Evolutionary conservation across 129 eudicot genomes (phyloP).

Genomic region (Saussurea involucrata): DNA sequence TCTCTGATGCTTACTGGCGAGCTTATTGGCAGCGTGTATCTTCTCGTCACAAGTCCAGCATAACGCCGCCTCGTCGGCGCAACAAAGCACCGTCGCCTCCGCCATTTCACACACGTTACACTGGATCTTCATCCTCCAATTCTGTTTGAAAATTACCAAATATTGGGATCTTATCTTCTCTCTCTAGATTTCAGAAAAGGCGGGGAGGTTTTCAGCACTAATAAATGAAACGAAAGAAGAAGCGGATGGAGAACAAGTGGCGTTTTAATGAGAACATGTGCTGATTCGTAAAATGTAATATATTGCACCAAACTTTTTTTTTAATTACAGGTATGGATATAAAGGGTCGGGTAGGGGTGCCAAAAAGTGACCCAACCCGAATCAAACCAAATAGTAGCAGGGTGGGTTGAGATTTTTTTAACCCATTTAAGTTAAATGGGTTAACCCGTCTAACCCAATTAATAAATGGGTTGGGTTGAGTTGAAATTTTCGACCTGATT

Average conservation of each 20-base stretch:
- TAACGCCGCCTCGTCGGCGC: constrained; percentile 96
- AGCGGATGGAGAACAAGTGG: constrained; percentile 2
- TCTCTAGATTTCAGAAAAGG: not conserved
- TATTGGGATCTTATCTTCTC: not conserved
- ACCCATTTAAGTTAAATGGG: too few species aligned
- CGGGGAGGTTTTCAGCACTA: not conserved
- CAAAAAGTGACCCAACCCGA: too few species aligned
- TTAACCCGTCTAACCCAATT: too few species aligned
- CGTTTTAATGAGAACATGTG: constrained; percentile 9
- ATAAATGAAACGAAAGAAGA: not conserved
- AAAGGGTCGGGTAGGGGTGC: too few species aligned
- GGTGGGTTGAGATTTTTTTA: too few species aligned
- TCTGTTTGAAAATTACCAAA: not conserved
- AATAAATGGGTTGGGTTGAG: too few species aligned
- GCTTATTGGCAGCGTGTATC: constrained; percentile 90
- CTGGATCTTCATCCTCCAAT: constrained; percentile 71
- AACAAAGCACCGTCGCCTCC: constrained; percentile 81
- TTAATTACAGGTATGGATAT: too few species aligned
- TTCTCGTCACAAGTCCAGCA: constrained; percentile 67
- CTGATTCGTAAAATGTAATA: not conserved
- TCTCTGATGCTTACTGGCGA: constrained; percentile 83
- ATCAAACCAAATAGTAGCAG: too few species aligned
- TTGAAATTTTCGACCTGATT: too few species aligned
- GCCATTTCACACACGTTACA: constrained; percentile 84
- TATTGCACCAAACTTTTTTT: not conserved